Evolutionary conservation across 2,329 filamentous ascomycete species (phyloP).

Genomic region (Pleomassaria siparia): DNA sequence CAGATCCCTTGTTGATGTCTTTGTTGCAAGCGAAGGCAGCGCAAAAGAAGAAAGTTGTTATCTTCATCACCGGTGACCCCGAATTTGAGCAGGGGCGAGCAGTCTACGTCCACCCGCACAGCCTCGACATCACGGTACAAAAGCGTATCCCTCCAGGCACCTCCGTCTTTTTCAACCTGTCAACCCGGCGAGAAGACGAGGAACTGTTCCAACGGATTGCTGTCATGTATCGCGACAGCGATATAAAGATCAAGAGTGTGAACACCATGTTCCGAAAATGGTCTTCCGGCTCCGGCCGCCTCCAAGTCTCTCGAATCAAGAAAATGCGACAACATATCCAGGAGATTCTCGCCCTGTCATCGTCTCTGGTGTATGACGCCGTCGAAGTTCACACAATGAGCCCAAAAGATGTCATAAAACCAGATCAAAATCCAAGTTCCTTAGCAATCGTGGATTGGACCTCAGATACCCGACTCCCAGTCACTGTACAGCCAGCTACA

Average conservation of each 20-base stretch:
- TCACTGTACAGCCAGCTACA: constrained; percentile 2
- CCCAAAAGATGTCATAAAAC: constrained; percentile 1
- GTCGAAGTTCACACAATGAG: neutral
- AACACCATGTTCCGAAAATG: constrained; percentile 6
- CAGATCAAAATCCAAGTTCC: neutral
- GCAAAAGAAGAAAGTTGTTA: constrained; percentile 1
- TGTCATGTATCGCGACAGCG: neutral
- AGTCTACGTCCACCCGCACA: constrained; percentile 6
- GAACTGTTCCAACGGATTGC: constrained; percentile 6
- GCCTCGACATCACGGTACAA: constrained; percentile 6
- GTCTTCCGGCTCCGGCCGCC: neutral
- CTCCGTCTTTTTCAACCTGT: constrained; percentile 10
- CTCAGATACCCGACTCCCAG: neutral
- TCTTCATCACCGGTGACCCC: constrained; percentile 9
- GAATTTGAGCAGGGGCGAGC: neutral
- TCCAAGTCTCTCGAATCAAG: neutral
- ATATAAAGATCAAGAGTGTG: constrained; percentile 1
- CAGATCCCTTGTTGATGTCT: constrained; percentile 9
- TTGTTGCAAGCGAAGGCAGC: constrained; percentile 4
- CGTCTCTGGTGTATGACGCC: neutral
- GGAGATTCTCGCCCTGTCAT: neutral
- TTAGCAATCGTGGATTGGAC: constrained; percentile 12
- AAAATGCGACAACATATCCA: neutral
- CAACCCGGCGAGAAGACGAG: constrained; percentile 6
- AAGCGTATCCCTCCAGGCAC: constrained; percentile 4